phyloP scores from a whole-genome alignment of 2,329 filamentous ascomycete species.

The Aspergillus hiratsukae region DNA sequence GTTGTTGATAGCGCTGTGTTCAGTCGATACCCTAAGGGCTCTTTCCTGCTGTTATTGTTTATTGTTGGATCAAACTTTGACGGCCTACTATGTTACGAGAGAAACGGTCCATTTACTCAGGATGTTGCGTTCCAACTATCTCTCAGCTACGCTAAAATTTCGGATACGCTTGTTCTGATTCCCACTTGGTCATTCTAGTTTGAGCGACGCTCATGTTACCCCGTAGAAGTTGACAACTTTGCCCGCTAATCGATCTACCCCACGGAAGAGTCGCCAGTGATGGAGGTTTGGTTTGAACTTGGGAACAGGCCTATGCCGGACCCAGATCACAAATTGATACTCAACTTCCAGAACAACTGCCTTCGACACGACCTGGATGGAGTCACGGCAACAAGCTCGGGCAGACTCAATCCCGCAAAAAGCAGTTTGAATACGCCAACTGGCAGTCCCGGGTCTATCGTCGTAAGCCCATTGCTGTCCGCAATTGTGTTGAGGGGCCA shows the following conservation, averaged over 20 bases:
- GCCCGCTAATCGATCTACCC: not conserved
- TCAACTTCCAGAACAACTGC: not conserved
- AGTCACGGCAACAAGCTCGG: not conserved
- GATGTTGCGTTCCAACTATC: not conserved
- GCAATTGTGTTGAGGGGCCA: not conserved
- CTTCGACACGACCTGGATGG: not conserved
- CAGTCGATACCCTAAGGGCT: conserved; percentile 2
- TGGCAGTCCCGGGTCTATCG: not conserved
- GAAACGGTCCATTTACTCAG: conserved; percentile 6
- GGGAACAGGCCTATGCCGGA: not conserved
- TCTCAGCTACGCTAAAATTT: not conserved
- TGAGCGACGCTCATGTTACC: not conserved
- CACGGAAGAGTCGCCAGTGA: not conserved
- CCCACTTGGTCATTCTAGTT: not conserved
- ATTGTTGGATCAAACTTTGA: not conserved
- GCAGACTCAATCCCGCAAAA: not conserved
- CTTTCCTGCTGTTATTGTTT: conserved; percentile 3
- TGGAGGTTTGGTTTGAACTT: not conserved
- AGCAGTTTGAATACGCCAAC: not conserved
- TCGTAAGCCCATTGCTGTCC: not conserved
- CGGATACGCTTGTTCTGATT: not conserved
- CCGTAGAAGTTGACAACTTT: not conserved
- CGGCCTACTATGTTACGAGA: conserved; percentile 4
- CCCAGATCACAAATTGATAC: not conserved
- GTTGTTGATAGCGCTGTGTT: conserved; percentile 21